Percentiles rank a stretch among this genome's conserved stretches.
These are phyloP conservation scores for Singerocomus inundabilis DNA, from an alignment of 1,284 basidiomycete species.

Conservation along the genomic window DNA sequence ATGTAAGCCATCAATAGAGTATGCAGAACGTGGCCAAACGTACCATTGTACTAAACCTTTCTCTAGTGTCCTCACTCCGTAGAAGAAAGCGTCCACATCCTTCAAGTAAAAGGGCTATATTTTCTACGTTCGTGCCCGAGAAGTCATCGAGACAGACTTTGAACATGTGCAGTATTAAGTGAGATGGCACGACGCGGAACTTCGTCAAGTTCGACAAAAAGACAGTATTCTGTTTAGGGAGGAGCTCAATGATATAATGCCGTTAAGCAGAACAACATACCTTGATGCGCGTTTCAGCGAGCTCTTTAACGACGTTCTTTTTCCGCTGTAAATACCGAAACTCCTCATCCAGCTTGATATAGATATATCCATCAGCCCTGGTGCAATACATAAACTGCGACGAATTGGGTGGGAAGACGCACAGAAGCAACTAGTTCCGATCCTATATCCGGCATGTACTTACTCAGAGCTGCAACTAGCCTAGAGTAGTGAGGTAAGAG, in stretches of 20 bases:
- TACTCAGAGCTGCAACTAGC: conserved; percentile 83
- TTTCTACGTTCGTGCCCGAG: conserved; percentile 89
- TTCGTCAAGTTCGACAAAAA: conserved; percentile 94
- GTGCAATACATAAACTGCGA: not conserved
- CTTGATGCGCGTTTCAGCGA: conserved; percentile 83
- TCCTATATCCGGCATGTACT: conserved; percentile 94
- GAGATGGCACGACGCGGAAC: conserved; percentile 89
- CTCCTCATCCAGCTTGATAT: conserved; percentile 85
- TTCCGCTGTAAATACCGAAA: conserved; percentile 96
- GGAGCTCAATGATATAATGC: not conserved
- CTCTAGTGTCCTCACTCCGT: conserved; percentile 83
- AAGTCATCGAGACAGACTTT: conserved; percentile 98
- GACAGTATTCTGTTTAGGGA: conserved; percentile 68
- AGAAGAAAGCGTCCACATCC: conserved; percentile 93
- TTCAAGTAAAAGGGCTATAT: conserved; percentile 88
- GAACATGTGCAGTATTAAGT: conserved; percentile 92
- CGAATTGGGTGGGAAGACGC: conserved; percentile 32
- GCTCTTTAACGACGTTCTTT: conserved; percentile 86
- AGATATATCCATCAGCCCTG: conserved; percentile 8
- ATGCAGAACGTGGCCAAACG: conserved; percentile 7
- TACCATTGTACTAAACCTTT: conserved; percentile 82
- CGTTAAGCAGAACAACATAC: conserved; percentile 39
- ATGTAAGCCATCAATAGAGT: conserved; percentile 1
- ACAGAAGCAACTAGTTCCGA: conserved; percentile 78
- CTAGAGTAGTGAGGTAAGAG: conserved; percentile 93